A percentile compares a stretch with the other conserved stretches of the same genome.
phyloP scores from a whole-genome alignment of 1,284 basidiomycete species.

The Hortiboletus rubellus region DNA sequence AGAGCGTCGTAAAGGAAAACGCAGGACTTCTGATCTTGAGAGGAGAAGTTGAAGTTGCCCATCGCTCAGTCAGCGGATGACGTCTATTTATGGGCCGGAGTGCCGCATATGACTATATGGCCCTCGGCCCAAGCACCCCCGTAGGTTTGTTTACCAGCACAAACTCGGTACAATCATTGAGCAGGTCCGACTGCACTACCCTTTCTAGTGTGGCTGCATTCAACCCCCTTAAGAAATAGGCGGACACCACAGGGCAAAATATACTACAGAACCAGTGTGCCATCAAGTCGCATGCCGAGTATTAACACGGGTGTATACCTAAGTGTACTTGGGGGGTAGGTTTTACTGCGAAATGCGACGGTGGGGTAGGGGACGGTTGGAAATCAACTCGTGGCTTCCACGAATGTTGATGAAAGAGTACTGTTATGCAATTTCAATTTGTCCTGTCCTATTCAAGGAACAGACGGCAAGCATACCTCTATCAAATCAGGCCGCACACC shows the following conservation, averaged over 20 bases:
- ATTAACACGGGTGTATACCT: conserved; percentile 12
- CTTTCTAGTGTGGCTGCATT: not conserved
- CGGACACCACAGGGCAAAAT: not conserved
- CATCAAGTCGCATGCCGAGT: conserved; percentile 1
- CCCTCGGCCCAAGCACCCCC: no score
- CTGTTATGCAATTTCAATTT: conserved; percentile 20
- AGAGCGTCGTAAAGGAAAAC: not conserved
- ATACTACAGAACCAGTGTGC: conserved; percentile 4
- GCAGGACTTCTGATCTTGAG: not conserved
- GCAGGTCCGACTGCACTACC: not conserved
- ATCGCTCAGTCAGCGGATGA: conserved; percentile 2
- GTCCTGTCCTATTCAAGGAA: not conserved
- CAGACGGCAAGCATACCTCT: conserved; percentile 25
- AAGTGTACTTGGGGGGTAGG: not conserved
- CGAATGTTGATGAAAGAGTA: conserved; percentile 37
- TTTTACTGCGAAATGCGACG: conserved; percentile 13
- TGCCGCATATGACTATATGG: not conserved
- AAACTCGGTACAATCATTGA: not conserved
- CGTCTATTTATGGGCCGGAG: conserved; percentile 14
- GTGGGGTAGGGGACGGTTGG: conserved; percentile 15
- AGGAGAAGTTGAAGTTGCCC: not conserved
- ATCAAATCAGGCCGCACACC: conserved; percentile 33
- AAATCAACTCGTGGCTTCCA: conserved; percentile 32
- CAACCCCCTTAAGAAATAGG: not conserved
- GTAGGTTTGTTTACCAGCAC: not conserved